Evolutionary conservation across 1,284 basidiomycete species (phyloP).

Genomic region (Prillingera fragicola): DNA sequence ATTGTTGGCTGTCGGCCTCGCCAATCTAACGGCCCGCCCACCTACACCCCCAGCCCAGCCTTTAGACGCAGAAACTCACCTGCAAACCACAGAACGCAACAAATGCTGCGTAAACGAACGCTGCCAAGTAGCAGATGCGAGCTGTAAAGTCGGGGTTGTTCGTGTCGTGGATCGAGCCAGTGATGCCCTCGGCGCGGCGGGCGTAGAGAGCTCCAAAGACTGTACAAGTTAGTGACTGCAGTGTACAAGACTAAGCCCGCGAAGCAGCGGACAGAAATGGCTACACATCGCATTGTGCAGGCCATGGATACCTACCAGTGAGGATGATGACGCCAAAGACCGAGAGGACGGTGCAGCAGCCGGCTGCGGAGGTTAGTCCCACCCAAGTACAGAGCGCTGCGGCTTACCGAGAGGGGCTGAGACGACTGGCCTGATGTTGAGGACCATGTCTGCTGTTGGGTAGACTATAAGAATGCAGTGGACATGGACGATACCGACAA

Average conservation of each 20-base stretch:
- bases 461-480: neutral
- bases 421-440: slow-evolving; percentile 46
- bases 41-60: no score
- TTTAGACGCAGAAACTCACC: no score
- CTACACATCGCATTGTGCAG: no score
- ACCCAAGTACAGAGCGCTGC: neutral
- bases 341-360: slow-evolving; percentile 54
- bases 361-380: slow-evolving; percentile 46
- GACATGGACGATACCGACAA: neutral
- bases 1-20: no score
- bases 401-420: slow-evolving; percentile 47
- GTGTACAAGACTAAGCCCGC: slow-evolving; percentile 5
- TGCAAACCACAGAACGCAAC: slow-evolving; percentile 54
- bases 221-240: slow-evolving; percentile 1
- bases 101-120: slow-evolving; percentile 51
- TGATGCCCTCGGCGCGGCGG: slow-evolving; percentile 49
- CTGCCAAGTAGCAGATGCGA: slow-evolving; percentile 51
- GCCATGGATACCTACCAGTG: slow-evolving; percentile 38
- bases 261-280: no score
- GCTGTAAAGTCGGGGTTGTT: slow-evolving; percentile 50
- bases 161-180: slow-evolving; percentile 51
- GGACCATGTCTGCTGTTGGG: slow-evolving; percentile 12
- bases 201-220: slow-evolving; percentile 41
- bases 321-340: slow-evolving; percentile 54
- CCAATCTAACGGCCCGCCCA: no score